phyloP scores from a whole-genome alignment of 345 rosid genomes.

The Tarenaya hassleriana region DNA sequence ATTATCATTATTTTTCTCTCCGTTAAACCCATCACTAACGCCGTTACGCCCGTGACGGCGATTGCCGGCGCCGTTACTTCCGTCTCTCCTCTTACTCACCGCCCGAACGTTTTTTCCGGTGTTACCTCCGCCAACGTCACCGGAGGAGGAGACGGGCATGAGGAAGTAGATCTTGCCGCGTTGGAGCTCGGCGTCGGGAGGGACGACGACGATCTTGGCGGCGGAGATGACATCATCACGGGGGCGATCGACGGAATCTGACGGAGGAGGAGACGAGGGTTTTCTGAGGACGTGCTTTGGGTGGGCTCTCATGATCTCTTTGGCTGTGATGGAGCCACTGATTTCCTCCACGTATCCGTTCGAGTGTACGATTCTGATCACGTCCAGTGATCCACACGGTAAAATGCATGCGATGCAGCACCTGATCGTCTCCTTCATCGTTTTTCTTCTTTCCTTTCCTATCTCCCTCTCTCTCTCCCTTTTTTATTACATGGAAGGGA shows the following conservation, averaged over 20 bases:
- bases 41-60: constrained; percentile 23
- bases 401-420: constrained; percentile 97
- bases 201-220: constrained; percentile 72
- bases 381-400: constrained; percentile 94
- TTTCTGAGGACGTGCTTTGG: constrained; percentile 87
- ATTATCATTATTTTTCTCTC: constrained; percentile 10
- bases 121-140: constrained; percentile 24
- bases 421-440: constrained; percentile 81
- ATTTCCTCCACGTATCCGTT: constrained; percentile 90
- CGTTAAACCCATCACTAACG: constrained; percentile 11
- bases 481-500: not conserved
- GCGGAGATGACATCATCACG: constrained; percentile 43
- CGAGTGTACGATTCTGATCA: constrained; percentile 83
- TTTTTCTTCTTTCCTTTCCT: constrained; percentile 2
- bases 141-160: constrained; percentile 46
- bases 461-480: too few relatives aligned
- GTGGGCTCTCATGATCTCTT: constrained; percentile 71
- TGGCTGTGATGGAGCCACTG: constrained; percentile 71
- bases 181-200: constrained; percentile 88
- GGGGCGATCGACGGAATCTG: constrained; percentile 46
- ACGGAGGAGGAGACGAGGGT: constrained; percentile 48
- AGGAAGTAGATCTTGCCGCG: constrained; percentile 96
- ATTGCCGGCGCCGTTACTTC: not conserved
- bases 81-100: too few relatives aligned
- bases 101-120: constrained; percentile 8